Evolutionary conservation across 495 filamentous ascomycete species (phyloP), one percentile per base, ranked within the genome.

Genomic region (Podospora anserina): DNA sequence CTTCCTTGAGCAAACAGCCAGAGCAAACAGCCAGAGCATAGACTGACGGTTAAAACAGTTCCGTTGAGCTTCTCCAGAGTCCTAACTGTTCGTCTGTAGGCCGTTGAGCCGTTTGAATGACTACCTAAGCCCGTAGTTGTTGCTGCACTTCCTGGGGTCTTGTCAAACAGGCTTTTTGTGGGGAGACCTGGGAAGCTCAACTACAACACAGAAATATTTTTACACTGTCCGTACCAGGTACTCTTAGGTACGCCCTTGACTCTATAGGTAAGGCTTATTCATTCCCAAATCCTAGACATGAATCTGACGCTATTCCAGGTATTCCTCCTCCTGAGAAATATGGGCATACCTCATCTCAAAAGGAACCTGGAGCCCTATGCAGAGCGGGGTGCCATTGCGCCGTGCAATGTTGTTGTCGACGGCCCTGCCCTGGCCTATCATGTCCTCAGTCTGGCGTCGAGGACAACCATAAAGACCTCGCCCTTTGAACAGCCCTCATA

Each of bases 381-480:
- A 0, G 75, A 82, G 32, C 73, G 76, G 5, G 78, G 81, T 9
- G 62, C 77, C n/a, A 78, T 92, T 19, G 68, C 68, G 3, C 72
- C 78, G 15, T 69, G 74, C 56, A 75, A 72, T 1, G 81, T 91
- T 5, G 87, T 90, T 49, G 86, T 96, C 62, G 92, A 96, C 70
- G 92, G 92, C 0, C 91, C 92, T 0, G 88, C 85, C 15, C 81
- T 96, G 20, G 90, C 91, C 5, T 88, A 93, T 70, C 86, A 91
- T 72, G 79, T 94, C 53, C 87, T 89, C 59, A 76, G 84, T 13
- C 76, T 85, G 15, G 82, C 89, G 32, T 75, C 88, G 5, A 78
- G 73, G 5, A 76, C 76, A 57, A 82, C 76, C 56, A 76, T 61
- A 56, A 61, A 60, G 67, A 65, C 44, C 64, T 60, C 82, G 75